Conservation (phyloP, 2,329 filamentous ascomycete genomes). For the Dothistroma pini region DNA sequence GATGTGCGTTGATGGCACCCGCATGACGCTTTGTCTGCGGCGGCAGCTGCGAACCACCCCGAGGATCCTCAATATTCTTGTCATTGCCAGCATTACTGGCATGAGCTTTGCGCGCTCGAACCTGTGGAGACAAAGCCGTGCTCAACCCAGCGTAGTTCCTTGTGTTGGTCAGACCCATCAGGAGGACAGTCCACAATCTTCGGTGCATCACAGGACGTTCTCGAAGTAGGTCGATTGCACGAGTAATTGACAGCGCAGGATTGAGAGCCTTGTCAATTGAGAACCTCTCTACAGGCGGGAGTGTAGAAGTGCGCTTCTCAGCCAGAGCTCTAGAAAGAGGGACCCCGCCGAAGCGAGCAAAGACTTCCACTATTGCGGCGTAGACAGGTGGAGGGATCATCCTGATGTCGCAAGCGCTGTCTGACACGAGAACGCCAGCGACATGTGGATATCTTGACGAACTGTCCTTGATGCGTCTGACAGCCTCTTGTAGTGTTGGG, state of each 20-base stretch:
- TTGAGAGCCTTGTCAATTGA: conserved; percentile 2
- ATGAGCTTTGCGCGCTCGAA: neutral
- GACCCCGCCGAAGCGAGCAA: neutral
- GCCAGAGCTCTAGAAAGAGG: neutral
- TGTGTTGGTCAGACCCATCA: conserved; percentile 24
- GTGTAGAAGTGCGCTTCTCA: neutral
- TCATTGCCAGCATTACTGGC: neutral
- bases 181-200: conserved; percentile 27
- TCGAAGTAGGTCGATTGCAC: conserved; percentile 30
- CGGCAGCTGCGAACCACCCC: neutral
- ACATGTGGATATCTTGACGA: conserved; percentile 14
- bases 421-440: conserved; percentile 5
- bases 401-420: neutral
- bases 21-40: conserved; percentile 5
- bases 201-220: conserved; percentile 14
- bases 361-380: neutral
- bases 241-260: conserved; percentile 17
- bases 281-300: conserved; percentile 8
- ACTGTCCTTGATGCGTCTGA: conserved; percentile 45
- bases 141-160: conserved; percentile 11
- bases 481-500: conserved; percentile 44
- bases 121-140: neutral
- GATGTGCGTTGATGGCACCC: conserved; percentile 23
- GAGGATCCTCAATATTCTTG: neutral
- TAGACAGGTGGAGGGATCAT: neutral